Percentiles rank a stretch among this genome's conserved stretches.
Conservation (phyloP, 2,329 filamentous ascomycete species). For the Cordyceps javanica region DNA sequence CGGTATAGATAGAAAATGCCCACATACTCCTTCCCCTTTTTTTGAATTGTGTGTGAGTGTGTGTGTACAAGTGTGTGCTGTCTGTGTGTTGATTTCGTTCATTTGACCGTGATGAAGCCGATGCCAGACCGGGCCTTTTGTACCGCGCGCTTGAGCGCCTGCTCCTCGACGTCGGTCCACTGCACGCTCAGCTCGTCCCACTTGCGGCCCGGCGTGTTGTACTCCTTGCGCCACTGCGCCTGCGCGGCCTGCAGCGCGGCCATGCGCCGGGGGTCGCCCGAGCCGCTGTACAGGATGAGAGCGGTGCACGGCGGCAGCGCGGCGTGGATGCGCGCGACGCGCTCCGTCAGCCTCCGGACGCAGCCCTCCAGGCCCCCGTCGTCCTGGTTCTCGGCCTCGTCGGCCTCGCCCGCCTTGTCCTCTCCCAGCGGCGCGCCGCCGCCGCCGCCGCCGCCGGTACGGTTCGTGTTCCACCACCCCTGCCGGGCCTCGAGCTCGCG, state of each 20-base stretch:
- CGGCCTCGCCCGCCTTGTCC: constrained; percentile 13
- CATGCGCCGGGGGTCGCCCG: constrained; percentile 63
- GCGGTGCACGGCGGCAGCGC: constrained; percentile 58
- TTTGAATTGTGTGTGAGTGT: neutral
- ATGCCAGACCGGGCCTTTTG: constrained; percentile 54
- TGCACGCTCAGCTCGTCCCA: constrained; percentile 62
- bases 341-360: constrained; percentile 38
- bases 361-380: constrained; percentile 36
- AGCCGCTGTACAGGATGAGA: constrained; percentile 59
- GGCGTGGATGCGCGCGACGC: constrained; percentile 50
- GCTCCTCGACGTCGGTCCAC: constrained; percentile 63
- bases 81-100: too few relatives aligned
- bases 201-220: constrained; percentile 55
- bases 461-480: constrained; percentile 62
- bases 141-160: constrained; percentile 53
- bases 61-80: too few relatives aligned
- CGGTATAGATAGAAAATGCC: neutral
- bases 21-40: neutral
- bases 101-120: constrained; percentile 61
- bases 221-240: constrained; percentile 56
- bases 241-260: constrained; percentile 55
- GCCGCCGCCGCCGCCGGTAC: constrained; percentile 28
- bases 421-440: constrained; percentile 26
- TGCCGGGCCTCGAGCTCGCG: constrained; percentile 59
- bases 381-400: too few relatives aligned